phyloP scores from a whole-genome alignment of 208 protist species.

The Trypanosoma cruzi region DNA sequence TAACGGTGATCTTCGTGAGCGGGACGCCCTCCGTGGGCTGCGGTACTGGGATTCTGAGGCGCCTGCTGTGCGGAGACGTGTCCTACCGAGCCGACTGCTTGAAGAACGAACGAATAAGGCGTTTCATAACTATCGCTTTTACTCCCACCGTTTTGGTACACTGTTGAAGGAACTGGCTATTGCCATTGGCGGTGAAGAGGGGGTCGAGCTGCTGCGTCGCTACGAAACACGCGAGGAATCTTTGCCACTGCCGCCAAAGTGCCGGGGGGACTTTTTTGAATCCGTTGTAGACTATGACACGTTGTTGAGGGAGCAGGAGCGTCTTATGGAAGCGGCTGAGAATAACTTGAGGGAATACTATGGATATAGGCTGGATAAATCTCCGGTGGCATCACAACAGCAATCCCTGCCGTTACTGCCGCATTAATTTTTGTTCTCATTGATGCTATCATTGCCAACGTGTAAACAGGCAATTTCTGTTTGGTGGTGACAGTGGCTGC shows the following conservation, averaged over 20 bases:
- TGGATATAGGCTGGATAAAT: background rate
- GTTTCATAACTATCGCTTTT: constrained; percentile 38
- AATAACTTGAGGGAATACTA: constrained; percentile 4
- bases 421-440: background rate
- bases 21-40: constrained; percentile 31
- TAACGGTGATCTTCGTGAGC: constrained; percentile 53
- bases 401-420: background rate
- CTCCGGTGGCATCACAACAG: background rate
- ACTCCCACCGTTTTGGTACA: constrained; percentile 42
- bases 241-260: constrained; percentile 24
- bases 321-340: constrained; percentile 17
- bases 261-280: constrained; percentile 29
- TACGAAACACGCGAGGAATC: constrained; percentile 18
- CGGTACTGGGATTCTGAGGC: constrained; percentile 32
- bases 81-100: constrained; percentile 46
- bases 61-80: background rate
- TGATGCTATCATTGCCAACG: background rate
- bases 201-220: constrained; percentile 16
- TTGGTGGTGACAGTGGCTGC: background rate
- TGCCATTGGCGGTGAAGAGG: constrained; percentile 27
- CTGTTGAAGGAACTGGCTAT: constrained; percentile 28
- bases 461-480: background rate
- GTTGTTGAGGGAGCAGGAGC: constrained; percentile 26
- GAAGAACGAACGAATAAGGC: constrained; percentile 38
- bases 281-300: constrained; percentile 37